phyloP scores from a whole-genome alignment of 768 basidiomycete species.

The Auricularia auricula-judae region DNA sequence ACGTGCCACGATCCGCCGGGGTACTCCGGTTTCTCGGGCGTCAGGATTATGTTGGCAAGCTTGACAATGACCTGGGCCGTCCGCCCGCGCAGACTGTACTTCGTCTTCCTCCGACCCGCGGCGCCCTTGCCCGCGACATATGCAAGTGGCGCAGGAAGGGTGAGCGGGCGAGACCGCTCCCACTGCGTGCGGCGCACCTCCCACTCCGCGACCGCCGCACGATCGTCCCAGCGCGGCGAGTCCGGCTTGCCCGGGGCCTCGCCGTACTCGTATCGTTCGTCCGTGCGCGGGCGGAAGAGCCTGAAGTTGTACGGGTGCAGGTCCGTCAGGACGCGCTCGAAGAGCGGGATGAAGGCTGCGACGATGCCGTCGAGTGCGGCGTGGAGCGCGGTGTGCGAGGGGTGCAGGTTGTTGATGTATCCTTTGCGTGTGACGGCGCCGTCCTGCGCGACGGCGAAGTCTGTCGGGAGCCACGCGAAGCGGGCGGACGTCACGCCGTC shows the following conservation, averaged over 20 bases:
- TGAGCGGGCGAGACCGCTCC: slow-evolving; percentile 31
- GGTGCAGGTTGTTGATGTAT: slow-evolving; percentile 46
- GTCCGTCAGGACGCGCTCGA: slow-evolving; percentile 43
- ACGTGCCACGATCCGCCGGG: slow-evolving; percentile 35
- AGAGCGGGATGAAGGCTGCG: slow-evolving; percentile 31
- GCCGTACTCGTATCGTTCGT: no score
- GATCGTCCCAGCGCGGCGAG: slow-evolving; percentile 31
- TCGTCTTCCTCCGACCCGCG: slow-evolving; percentile 30
- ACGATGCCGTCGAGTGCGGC: slow-evolving; percentile 23
- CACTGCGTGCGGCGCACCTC: slow-evolving; percentile 13
- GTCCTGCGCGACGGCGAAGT: slow-evolving; percentile 25
- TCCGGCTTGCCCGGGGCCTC: slow-evolving; percentile 34
- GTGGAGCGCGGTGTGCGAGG: slow-evolving; percentile 22
- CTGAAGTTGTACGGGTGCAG: slow-evolving; percentile 22
- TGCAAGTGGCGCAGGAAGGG: slow-evolving; percentile 35
- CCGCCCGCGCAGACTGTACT: slow-evolving; percentile 27
- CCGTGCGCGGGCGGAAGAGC: no score
- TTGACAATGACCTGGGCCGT: slow-evolving; percentile 30
- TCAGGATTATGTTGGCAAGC: slow-evolving; percentile 27
- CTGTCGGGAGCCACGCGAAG: slow-evolving; percentile 35
- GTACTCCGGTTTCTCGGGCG: slow-evolving; percentile 24
- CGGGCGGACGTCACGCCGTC: slow-evolving; percentile 3
- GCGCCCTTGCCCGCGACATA: slow-evolving; percentile 28
- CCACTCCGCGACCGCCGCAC: not conserved
- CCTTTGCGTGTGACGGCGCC: slow-evolving; percentile 26